Conservation (phyloP, 495 filamentous ascomycete species). For the Hypoxylon rickii region DNA sequence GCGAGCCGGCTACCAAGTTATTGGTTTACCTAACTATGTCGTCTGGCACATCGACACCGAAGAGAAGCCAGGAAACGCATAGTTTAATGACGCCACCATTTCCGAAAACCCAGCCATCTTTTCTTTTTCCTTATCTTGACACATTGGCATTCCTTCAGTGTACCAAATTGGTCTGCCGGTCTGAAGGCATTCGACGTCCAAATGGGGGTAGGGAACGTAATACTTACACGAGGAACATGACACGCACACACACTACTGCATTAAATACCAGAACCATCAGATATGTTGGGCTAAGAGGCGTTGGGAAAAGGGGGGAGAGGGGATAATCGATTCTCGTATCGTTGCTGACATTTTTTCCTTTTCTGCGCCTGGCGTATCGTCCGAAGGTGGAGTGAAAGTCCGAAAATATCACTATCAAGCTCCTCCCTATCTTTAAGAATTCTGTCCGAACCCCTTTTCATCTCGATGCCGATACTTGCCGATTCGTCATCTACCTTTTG, state of each 20-base stretch:
- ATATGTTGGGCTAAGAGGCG: slow-evolving; percentile 34
- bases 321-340: slow-evolving; percentile 25
- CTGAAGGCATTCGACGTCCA: slow-evolving; percentile 35
- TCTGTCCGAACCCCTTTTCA: not conserved
- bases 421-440: slow-evolving; percentile 7
- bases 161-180: slow-evolving; percentile 27
- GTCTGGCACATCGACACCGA: slow-evolving; percentile 99
- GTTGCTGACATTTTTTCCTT: slow-evolving; percentile 23
- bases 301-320: slow-evolving; percentile 30
- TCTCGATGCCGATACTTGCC: not conserved
- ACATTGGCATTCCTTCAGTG: slow-evolving; percentile 24
- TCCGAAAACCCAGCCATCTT: slow-evolving; percentile 16
- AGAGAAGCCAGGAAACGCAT: slow-evolving; percentile 86
- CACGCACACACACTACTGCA: slow-evolving; percentile 39
- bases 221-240: slow-evolving; percentile 45
- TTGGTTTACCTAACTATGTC: slow-evolving; percentile 94
- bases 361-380: slow-evolving; percentile 31
- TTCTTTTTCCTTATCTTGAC: slow-evolving; percentile 21
- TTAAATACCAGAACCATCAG: slow-evolving; percentile 32
- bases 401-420: slow-evolving; percentile 10
- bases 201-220: slow-evolving; percentile 38
- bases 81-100: slow-evolving; percentile 19
- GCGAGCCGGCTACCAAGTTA: slow-evolving; percentile 89
- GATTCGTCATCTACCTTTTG: not conserved
- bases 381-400: slow-evolving; percentile 20